Evolutionary conservation across 164 flowering plant species (phyloP).

Genomic region (Umbilicus rupestris): DNA sequence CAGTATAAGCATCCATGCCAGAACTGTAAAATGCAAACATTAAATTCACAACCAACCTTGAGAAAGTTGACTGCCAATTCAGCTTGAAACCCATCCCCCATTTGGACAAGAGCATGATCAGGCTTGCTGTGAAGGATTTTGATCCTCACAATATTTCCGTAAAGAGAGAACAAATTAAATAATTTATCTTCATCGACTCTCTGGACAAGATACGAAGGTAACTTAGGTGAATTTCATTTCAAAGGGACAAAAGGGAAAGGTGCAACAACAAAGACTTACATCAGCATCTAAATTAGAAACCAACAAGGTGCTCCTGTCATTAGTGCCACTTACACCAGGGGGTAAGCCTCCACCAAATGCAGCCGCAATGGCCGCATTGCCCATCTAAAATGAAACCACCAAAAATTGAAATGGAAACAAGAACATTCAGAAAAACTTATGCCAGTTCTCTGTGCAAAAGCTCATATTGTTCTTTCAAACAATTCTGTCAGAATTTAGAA

Average conservation of each 20-base stretch:
- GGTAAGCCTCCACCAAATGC: constrained; percentile 95
- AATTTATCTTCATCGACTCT: constrained; percentile 92
- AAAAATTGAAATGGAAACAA: constrained; percentile 6
- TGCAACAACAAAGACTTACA: constrained; percentile 33
- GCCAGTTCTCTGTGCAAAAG: not conserved
- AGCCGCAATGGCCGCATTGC: constrained; percentile 77
- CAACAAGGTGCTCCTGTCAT: constrained; percentile 87
- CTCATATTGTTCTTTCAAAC: not conserved
- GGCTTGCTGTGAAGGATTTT: constrained; percentile 91
- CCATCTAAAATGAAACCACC: constrained; percentile 41
- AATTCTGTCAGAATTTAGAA: not conserved
- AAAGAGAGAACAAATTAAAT: constrained; percentile 86
- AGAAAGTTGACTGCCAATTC: constrained; percentile 93
- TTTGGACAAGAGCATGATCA: constrained; percentile 93
- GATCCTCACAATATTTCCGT: constrained; percentile 88
- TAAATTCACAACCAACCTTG: constrained; percentile 42
- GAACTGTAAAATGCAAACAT: not conserved
- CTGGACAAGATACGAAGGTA: constrained; percentile 27
- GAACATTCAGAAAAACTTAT: constrained; percentile 1
- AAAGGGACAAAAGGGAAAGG: not conserved
- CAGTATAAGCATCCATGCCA: not conserved
- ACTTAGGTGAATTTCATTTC: not conserved
- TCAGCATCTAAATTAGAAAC: constrained; percentile 83
- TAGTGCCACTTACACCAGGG: constrained; percentile 89
- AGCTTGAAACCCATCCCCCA: constrained; percentile 98